Evolutionary conservation across 2,329 filamentous ascomycete genomes (phyloP).

Genomic region (Diatrype stigma): DNA sequence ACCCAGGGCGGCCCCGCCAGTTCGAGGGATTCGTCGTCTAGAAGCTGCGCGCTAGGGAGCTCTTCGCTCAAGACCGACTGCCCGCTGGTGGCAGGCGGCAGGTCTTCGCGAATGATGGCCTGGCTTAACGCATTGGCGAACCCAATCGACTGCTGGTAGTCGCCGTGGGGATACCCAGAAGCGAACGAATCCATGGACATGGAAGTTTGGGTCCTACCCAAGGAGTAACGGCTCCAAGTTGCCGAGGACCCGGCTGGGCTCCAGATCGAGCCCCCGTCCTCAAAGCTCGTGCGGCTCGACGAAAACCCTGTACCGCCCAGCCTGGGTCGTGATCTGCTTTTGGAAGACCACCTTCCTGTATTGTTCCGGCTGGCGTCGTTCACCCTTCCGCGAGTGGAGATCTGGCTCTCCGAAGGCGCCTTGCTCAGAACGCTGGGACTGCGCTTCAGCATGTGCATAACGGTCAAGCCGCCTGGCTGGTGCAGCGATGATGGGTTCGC

Average conservation of each 20-base stretch:
- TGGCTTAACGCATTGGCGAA: constrained; percentile 96
- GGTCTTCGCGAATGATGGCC: constrained; percentile 90
- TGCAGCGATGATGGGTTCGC: constrained; percentile 37
- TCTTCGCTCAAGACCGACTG: constrained; percentile 57
- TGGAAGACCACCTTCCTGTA: constrained; percentile 74
- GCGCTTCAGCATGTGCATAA: constrained; percentile 74
- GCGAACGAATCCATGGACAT: constrained; percentile 90
- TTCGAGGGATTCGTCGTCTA: constrained; percentile 90
- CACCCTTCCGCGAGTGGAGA: constrained; percentile 66
- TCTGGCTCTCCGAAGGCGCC: constrained; percentile 76
- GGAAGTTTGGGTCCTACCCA: constrained; percentile 85
- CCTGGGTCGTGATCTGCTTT: constrained; percentile 76
- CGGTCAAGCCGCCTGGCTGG: constrained; percentile 64
- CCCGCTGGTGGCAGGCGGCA: constrained; percentile 47
- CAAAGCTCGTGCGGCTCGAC: constrained; percentile 89
- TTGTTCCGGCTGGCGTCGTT: constrained; percentile 50
- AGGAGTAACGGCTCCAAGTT: constrained; percentile 90
- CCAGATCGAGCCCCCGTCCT: constrained; percentile 86
- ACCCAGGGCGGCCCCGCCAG: constrained; percentile 95
- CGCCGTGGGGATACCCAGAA: constrained; percentile 67
- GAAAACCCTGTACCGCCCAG: constrained; percentile 75
- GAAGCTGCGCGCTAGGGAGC: constrained; percentile 57
- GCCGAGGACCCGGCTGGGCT: constrained; percentile 82
- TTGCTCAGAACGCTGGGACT: constrained; percentile 91
- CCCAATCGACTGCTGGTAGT: constrained; percentile 94